Evolutionary conservation across 2,329 filamentous ascomycete species (phyloP).

Genomic region (Trichoderma afroharzianum): DNA sequence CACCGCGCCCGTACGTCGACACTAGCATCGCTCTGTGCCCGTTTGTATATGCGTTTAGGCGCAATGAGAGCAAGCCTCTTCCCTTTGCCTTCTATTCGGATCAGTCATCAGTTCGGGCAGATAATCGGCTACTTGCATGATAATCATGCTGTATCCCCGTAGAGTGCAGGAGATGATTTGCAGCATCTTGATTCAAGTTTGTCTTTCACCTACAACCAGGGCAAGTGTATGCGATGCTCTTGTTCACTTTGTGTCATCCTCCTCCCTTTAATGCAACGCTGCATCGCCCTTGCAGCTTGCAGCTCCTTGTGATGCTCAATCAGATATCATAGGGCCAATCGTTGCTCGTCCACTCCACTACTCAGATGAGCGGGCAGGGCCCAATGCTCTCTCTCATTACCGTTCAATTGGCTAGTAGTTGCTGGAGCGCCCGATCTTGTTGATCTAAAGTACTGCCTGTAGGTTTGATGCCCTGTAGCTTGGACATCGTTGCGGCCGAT

Average conservation of each 20-base stretch:
- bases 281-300: constrained; percentile 3
- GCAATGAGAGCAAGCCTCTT: background rate
- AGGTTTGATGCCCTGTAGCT: background rate
- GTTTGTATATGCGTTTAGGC: background rate
- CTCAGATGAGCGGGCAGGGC: background rate
- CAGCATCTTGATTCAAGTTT: background rate
- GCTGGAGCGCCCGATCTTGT: background rate
- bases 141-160: background rate
- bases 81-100: background rate
- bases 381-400: background rate
- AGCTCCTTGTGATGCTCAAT: background rate
- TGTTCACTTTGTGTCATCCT: background rate
- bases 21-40: background rate
- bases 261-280: background rate
- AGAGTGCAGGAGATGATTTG: background rate
- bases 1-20: background rate
- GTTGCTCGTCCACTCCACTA: background rate
- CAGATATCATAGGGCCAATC: background rate
- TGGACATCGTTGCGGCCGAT: background rate
- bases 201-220: background rate
- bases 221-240: background rate
- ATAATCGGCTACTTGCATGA: background rate
- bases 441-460: background rate
- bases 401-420: background rate
- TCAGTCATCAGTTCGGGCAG: background rate